Conservation (phyloP, 768 basidiomycete species). For the Sistotremastrum suecicum region DNA sequence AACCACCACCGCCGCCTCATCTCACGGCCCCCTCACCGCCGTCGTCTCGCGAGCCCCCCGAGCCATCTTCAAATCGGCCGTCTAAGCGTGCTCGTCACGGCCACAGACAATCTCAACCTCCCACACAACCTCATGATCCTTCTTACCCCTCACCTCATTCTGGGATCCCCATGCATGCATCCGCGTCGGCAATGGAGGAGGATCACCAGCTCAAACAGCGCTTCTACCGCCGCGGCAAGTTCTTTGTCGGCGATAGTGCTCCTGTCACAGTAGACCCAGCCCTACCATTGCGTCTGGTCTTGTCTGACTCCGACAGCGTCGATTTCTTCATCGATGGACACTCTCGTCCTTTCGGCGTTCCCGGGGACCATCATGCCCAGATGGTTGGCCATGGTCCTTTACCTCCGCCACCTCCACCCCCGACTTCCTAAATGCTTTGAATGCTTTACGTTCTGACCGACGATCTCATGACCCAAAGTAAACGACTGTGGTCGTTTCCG, state of each 20-base stretch:
- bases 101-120: no score
- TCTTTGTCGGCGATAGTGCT: conserved; percentile 67
- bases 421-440: no score
- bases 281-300: conserved; percentile 61
- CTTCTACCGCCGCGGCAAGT: conserved; percentile 70
- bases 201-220: conserved; percentile 42
- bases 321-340: conserved; percentile 36
- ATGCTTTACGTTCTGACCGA: no score
- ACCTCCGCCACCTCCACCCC: no score
- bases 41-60: conserved; percentile 54
- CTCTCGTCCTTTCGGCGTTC: no score
- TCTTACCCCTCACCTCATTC: no score
- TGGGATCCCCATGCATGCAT: no score
- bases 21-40: conserved; percentile 29
- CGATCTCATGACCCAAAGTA: no score
- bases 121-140: conserved; percentile 50
- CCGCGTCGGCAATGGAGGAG: conserved; percentile 29
- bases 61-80: conserved; percentile 55
- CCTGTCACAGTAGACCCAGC: conserved; percentile 76
- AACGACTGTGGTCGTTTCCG: no score
- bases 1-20: conserved; percentile 41
- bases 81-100: conserved; percentile 33
- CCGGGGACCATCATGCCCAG: no score
- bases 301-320: conserved; percentile 73
- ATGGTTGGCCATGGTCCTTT: no score